Percentiles rank a stretch among this genome's conserved stretches.
Conservation (phyloP, 495 filamentous ascomycete genomes). For the Letharia lupina region DNA sequence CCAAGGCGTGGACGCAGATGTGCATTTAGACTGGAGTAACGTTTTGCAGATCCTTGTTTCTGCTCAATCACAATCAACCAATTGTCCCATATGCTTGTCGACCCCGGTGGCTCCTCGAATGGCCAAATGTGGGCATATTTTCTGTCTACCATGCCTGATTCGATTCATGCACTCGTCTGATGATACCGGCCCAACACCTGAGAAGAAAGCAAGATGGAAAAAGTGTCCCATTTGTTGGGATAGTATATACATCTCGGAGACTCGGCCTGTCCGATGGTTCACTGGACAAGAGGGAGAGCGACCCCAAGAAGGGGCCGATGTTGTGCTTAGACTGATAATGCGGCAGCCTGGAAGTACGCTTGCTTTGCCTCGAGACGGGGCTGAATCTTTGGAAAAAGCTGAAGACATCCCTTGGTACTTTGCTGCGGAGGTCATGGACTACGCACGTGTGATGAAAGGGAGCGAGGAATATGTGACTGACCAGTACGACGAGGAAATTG, state of each 20-base stretch:
- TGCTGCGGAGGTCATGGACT: slow-evolving; percentile 87
- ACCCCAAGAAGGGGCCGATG: slow-evolving; percentile 76
- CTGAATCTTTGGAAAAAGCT: slow-evolving; percentile 53
- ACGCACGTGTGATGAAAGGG: slow-evolving; percentile 92
- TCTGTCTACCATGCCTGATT: slow-evolving; percentile 87
- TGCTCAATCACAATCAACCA: slow-evolving; percentile 73
- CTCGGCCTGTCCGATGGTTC: slow-evolving; percentile 86
- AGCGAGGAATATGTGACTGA: slow-evolving; percentile 76
- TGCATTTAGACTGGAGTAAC: slow-evolving; percentile 82
- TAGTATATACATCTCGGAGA: slow-evolving; percentile 75
- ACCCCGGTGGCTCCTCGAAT: slow-evolving; percentile 89
- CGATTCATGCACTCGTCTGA: slow-evolving; percentile 90
- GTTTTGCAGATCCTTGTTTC: slow-evolving; percentile 90
- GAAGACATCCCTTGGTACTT: slow-evolving; percentile 91
- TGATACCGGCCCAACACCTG: slow-evolving; percentile 49
- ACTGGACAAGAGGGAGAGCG: slow-evolving; percentile 74
- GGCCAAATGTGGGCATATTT: slow-evolving; percentile 96
- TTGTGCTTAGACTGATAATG: slow-evolving; percentile 77
- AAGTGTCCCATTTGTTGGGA: slow-evolving; percentile 97
- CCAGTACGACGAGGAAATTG: slow-evolving; percentile 71
- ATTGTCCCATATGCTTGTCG: slow-evolving; percentile 89
- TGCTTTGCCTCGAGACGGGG: slow-evolving; percentile 76
- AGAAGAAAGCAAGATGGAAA: slow-evolving; percentile 75
- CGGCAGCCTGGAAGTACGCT: slow-evolving; percentile 71
- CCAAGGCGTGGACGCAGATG: slow-evolving; percentile 79